Evolutionary conservation across 2,329 filamentous ascomycete genomes (phyloP), one percentile per base, ranked within the genome.

Genomic region (Fusarium haematococcum): DNA sequence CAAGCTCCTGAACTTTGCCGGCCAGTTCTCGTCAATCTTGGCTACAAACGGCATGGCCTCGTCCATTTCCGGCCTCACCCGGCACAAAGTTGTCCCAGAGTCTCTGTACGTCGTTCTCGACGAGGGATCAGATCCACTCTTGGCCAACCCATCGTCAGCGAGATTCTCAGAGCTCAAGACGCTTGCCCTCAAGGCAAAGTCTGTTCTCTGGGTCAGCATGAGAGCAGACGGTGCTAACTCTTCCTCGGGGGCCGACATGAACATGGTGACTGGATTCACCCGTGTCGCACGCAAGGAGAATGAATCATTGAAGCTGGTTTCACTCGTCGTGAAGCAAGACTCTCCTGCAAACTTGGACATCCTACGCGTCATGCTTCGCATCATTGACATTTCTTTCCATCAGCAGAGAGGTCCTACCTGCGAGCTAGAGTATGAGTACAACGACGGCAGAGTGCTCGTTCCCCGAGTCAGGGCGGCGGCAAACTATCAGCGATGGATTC

Each of bases 381-480:
- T 74, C 4, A 59, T 73, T 1, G 39, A 41, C 3, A 23, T 73
- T 0, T 73, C 68, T 0, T 74, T 75, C 0, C 27, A 74, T 1
- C 61, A 74, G 0, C 58, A 67, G 3, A 48, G 71, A 7, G 52
- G 54, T 5, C 25, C 52, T 1, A 54, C 35, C 0, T 73, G 48
- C 0, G 71, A 75, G 16, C 20, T 66, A 6, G 71, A 67, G 14
- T 74, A 73, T 10, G 61, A 72, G 25, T 75, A 74, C 35, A 43
- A 20, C 0, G 57, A 73, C 6, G 58, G 41, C 0, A 63, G 13
- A 2, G 65, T 75, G 2, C 45, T 75, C 2, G 58, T 75, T 6
- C 71, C 52, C 0, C 33, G 41, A 0, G 35, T 74, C 1, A 52
- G 48, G 1, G 9, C 25, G 1, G 48, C 48, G 6, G 11, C 48